Evolutionary conservation across 2,329 filamentous ascomycete species (phyloP).

Genomic region (Colletotrichum spaethianum): DNA sequence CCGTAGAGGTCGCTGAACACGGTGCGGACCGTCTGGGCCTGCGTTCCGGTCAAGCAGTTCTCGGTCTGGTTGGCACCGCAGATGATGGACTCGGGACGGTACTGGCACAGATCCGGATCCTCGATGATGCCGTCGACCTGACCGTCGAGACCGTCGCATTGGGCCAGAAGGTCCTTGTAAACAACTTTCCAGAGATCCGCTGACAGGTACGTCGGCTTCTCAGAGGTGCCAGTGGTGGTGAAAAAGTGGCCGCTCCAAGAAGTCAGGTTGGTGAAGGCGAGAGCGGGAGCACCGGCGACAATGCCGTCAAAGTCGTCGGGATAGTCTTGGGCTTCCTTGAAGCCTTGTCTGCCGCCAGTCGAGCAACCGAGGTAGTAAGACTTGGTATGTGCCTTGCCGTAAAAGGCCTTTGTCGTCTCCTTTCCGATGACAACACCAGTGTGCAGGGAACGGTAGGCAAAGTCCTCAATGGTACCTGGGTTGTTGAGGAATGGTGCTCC

Average conservation of each 20-base stretch:
- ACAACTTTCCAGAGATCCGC: slow-evolving; percentile 46
- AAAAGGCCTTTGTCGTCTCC: slow-evolving; percentile 63
- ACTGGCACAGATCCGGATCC: slow-evolving; percentile 45
- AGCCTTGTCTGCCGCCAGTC: slow-evolving; percentile 65
- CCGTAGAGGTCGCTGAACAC: slow-evolving; percentile 50
- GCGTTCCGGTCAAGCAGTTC: slow-evolving; percentile 43
- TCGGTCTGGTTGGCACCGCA: slow-evolving; percentile 47
- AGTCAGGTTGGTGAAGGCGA: slow-evolving; percentile 58
- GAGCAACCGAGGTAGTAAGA: slow-evolving; percentile 66
- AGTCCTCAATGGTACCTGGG: slow-evolving; percentile 55
- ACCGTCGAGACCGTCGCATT: slow-evolving; percentile 46
- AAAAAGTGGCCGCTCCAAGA: slow-evolving; percentile 47
- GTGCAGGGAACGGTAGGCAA: slow-evolving; percentile 48
- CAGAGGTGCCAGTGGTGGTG: slow-evolving; percentile 58
- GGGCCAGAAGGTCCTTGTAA: slow-evolving; percentile 47
- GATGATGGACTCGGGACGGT: slow-evolving; percentile 58
- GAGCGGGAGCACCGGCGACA: slow-evolving; percentile 54
- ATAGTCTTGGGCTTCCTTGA: slow-evolving; percentile 61
- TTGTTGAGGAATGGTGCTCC: slow-evolving; percentile 52
- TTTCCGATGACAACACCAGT: slow-evolving; percentile 59
- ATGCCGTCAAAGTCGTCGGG: slow-evolving; percentile 67
- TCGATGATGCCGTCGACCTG: slow-evolving; percentile 45
- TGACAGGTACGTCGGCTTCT: slow-evolving; percentile 50
- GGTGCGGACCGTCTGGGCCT: slow-evolving; percentile 54
- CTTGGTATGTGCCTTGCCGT: slow-evolving; percentile 52